These are phyloP conservation scores for Monosporascus sp. DNA, from an alignment of 2,329 filamentous ascomycete genomes.

Conservation along the genomic window DNA sequence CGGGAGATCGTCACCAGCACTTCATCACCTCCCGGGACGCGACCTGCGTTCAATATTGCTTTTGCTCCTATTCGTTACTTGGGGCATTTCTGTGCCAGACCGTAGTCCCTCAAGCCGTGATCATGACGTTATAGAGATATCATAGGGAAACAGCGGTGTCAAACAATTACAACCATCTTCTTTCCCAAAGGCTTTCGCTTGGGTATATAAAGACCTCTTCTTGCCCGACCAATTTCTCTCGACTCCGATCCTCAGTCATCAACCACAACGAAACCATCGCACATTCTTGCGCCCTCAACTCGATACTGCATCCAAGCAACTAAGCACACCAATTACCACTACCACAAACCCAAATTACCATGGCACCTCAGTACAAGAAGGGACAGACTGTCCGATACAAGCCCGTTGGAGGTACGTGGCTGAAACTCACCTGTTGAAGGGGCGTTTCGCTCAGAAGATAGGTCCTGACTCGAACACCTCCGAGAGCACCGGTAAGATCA, in stretches of 20 bases:
- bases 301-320: too few species aligned
- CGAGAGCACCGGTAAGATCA: conserved; percentile 21
- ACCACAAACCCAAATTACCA: conserved; percentile 1
- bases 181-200: neutral
- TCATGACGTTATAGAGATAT: neutral
- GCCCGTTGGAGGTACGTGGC: conserved; percentile 17
- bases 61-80: neutral
- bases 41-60: too few species aligned
- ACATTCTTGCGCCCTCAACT: too few species aligned
- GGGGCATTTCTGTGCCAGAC: too few species aligned
- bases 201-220: neutral
- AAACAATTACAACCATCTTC: too few species aligned
- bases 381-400: conserved; percentile 22
- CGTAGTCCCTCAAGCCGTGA: neutral
- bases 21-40: too few species aligned
- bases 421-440: too few species aligned
- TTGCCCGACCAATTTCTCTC: neutral
- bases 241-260: too few species aligned
- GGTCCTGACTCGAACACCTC: conserved; percentile 19
- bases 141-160: neutral
- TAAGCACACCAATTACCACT: neutral
- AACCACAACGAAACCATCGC: neutral
- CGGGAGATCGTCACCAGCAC: neutral
- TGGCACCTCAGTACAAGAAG: conserved; percentile 17
- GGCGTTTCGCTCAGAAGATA: neutral